These are phyloP conservation scores for Camellia sinensis DNA, from an alignment of 148 eudicot genomes.

Conservation along the genomic window DNA sequence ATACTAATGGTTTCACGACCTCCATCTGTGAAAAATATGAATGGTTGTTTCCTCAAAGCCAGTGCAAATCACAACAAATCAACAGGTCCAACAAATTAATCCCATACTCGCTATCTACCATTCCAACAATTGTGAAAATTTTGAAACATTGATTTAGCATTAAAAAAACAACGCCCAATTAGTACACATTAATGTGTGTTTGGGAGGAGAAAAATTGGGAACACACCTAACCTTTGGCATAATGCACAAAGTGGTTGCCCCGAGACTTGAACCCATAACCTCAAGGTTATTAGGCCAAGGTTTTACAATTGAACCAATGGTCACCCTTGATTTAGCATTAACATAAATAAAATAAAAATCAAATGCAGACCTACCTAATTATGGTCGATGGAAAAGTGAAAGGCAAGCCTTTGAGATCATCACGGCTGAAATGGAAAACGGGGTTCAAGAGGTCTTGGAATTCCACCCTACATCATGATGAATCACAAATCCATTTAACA, in stretches of 20 bases:
- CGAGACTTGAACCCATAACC: too few species aligned
- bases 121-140: background rate
- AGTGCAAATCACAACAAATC: background rate
- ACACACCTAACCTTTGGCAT: too few species aligned
- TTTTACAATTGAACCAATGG: too few species aligned
- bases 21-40: background rate
- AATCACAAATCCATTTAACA: conserved; percentile 6
- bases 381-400: conserved; percentile 59
- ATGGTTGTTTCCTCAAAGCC: background rate
- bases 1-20: too few species aligned
- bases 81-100: conserved; percentile 5
- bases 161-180: too few species aligned
- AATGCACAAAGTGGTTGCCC: too few species aligned
- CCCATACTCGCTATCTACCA: background rate
- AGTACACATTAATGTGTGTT: too few species aligned
- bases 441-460: conserved; percentile 67
- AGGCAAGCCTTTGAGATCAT: conserved; percentile 79
- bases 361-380: conserved; percentile 38
- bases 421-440: conserved; percentile 59
- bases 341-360: conserved; percentile 5
- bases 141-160: too few species aligned
- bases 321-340: background rate
- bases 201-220: too few species aligned
- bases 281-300: too few species aligned
- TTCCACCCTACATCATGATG: conserved; percentile 62